Evolutionary conservation across 106 monocot genomes (phyloP), one percentile per base, ranked within the genome.

Genomic region (Vanilla planifolia): DNA sequence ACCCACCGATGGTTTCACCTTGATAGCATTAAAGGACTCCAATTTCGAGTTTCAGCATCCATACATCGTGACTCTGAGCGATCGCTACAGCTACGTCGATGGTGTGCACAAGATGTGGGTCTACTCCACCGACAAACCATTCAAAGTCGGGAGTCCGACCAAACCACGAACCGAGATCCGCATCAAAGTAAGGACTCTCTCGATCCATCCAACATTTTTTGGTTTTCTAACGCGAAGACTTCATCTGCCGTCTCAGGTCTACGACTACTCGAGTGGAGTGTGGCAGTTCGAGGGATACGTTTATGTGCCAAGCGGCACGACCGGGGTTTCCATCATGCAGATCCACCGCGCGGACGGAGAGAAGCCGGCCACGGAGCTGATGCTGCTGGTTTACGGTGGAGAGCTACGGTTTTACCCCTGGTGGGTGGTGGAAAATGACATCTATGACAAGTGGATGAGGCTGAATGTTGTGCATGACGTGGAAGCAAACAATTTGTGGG

Each of bases 141-240:
- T 50, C 41, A 6, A 33, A n/a, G 16, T 23, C 0, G 33, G 2
- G 0, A 64, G 39, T n/a, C 30, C 22, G 9, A 77, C 77, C 24
- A 69, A 60, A 14, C 71, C 77, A 6, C 77, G 71, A n/a, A 71
- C 77, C 2, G 77, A 77, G 71, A 71, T 71, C 8, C 77, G 48
- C 22, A 51, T 77, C 45, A 2, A 19, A 17, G 45, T 46, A 46
- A 17, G 2, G n/a, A 46, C 20, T n/a, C n/a, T n/a, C n/a, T n/a
- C n/a, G n/a, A n/a, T n/a, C n/a, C n/a, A n/a, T n/a, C n/a, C n/a
- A n/a, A n/a, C 20, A 46, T 46, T 46, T 19, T 19, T 46, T 19
- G 3, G n/a, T 17, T 46, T 17, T 19, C 2, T 46, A 19, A n/a
- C 20, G 45, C 2, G 20, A 17, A 3, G 4, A 46, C 15, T 46